Evolutionary conservation across 768 basidiomycete species (phyloP).

Genomic region (Dioszegia crocea): DNA sequence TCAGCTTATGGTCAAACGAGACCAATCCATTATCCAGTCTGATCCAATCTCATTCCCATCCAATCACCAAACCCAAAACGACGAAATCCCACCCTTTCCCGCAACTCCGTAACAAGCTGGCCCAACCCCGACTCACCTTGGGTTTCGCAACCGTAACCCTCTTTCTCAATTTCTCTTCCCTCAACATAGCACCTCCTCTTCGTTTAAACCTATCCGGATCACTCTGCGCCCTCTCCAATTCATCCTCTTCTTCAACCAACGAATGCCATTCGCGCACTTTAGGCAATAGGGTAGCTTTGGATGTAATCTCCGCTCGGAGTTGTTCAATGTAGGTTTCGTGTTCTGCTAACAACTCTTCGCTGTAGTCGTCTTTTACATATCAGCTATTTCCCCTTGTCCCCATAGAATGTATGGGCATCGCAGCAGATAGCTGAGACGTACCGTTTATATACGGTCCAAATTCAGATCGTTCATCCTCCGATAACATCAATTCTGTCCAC

Average conservation of each 20-base stretch:
- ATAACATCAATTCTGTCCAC: slow-evolving; percentile 81
- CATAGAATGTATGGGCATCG: neutral
- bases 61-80: neutral
- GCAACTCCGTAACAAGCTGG: too few species aligned
- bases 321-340: slow-evolving; percentile 81
- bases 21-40: too few species aligned
- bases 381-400: slow-evolving; percentile 6
- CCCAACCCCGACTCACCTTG: slow-evolving; percentile 72
- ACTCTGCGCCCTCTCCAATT: slow-evolving; percentile 58
- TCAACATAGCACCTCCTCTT: slow-evolving; percentile 56
- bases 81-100: too few species aligned
- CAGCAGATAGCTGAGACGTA: slow-evolving; percentile 48
- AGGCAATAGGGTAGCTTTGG: slow-evolving; percentile 70
- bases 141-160: slow-evolving; percentile 89
- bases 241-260: slow-evolving; percentile 82
- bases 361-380: slow-evolving; percentile 66
- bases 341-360: slow-evolving; percentile 75
- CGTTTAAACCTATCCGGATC: slow-evolving; percentile 46
- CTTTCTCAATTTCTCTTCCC: slow-evolving; percentile 97
- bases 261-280: slow-evolving; percentile 83
- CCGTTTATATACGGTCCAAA: slow-evolving; percentile 82
- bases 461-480: slow-evolving; percentile 72
- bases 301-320: slow-evolving; percentile 74
- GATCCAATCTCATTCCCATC: neutral
- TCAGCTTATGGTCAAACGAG: too few species aligned